Evolutionary conservation across 129 eudicot genomes (phyloP), one percentile per base, ranked within the genome.

Genomic region (Dittrichia graveolens): DNA sequence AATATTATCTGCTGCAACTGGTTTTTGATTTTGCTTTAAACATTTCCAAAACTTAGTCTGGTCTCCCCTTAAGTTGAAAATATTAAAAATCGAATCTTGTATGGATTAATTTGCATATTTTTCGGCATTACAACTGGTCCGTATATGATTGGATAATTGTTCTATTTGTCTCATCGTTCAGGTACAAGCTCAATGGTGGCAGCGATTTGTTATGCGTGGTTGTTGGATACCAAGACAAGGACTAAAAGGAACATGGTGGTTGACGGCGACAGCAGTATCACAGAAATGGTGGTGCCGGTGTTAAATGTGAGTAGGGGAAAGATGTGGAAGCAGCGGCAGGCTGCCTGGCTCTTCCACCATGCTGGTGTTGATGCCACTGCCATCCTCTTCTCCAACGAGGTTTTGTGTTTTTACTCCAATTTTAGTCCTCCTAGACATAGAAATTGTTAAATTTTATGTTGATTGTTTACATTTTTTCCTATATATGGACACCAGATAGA

Each of bases 101-200:
- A 24, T 24, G 31, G 31, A 24, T n/a, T n/a, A n/a, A n/a, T 24
- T 24, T 24, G 31, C 31, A 24, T 24, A 24, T 24, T 0, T 24
- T 24, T 24, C 31, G 31, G 31, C 31, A 24, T 24, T 24, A 0
- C 31, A 24, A 24, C 31, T 24, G 31, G 1, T 24, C 31, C 31
- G 31, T 24, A 24, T 24, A 24, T 24, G 31, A 24, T 24, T 24
- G 38, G 40, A 5, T 4, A 8, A 9, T 6, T 43, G n/a, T 43
- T 19, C 31, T 19, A 8, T 19, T 1, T 4, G 38, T 16, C 72
- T 67, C 37, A 69, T 39, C 10, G 10, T 12, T 70, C 47, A 90
- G 96, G 91, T 81, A 90, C 96, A 50, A 90, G 96, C 73, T 87
- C 96, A 72, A 90, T 90, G 96, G 90, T 90, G 76, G 86, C 87